These are phyloP conservation scores for Chernovozyma aurita DNA, from an alignment of 1,139 yeast species.

Conservation along the genomic window DNA sequence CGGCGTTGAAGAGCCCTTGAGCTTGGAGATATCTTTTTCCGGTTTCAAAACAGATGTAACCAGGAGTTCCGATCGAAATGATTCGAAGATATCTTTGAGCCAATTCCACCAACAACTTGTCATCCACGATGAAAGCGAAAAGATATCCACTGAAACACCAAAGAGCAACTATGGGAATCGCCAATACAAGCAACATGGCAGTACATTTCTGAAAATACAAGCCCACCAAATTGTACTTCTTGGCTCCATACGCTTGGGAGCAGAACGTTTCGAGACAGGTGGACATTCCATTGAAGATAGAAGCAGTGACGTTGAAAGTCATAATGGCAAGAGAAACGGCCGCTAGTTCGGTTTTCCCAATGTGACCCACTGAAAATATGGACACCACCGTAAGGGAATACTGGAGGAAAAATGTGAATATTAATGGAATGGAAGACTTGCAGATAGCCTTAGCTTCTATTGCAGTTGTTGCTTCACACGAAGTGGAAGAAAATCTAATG, in stretches of 20 bases:
- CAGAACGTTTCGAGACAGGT: conserved; percentile 40
- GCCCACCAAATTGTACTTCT: conserved; percentile 28
- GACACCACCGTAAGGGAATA: conserved; percentile 30
- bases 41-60: conserved; percentile 35
- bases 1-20: conserved; percentile 37
- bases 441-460: conserved; percentile 6
- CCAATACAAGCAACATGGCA: conserved; percentile 14
- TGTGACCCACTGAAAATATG: conserved; percentile 28
- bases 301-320: conserved; percentile 35
- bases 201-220: conserved; percentile 32
- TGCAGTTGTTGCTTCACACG: not conserved
- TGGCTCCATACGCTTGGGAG: conserved; percentile 37
- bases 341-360: conserved; percentile 32
- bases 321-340: conserved; percentile 34
- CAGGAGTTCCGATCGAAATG: conserved; percentile 33
- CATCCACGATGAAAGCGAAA: conserved; percentile 25
- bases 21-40: conserved; percentile 40
- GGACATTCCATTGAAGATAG: conserved; percentile 39
- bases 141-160: conserved; percentile 37
- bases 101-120: conserved; percentile 23
- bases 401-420: conserved; percentile 32
- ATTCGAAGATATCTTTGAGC: conserved; percentile 30
- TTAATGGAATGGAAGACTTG: conserved; percentile 29
- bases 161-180: conserved; percentile 26
- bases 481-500: not conserved